Conservation (phyloP, 495 filamentous ascomycete genomes). For the Aspergillus baeticus region DNA sequence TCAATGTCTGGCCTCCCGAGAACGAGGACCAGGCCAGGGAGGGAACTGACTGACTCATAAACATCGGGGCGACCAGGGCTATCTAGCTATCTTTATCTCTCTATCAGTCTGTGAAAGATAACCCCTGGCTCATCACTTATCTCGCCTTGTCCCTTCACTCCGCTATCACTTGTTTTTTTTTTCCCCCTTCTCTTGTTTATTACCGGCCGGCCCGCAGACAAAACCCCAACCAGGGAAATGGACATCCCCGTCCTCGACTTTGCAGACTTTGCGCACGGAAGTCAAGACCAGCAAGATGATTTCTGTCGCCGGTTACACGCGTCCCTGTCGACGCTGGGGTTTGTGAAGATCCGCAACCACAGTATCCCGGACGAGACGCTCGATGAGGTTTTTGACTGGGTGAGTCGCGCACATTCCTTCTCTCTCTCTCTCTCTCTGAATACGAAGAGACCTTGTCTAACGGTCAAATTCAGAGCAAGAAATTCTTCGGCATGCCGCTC, state of each 20-base stretch:
- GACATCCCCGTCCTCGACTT: conserved; percentile 9
- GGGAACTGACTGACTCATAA: no score
- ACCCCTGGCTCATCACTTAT: no score
- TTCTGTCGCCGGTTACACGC: not conserved
- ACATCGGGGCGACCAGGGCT: no score
- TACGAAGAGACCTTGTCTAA: no score
- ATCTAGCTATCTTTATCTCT: no score
- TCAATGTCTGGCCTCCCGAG: not conserved
- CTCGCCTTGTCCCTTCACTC: not conserved
- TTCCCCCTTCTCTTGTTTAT: not conserved
- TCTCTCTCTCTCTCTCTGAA: no score
- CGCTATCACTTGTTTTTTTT: not conserved
- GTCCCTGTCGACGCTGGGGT: conserved; percentile 2
- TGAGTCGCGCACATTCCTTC: conserved; percentile 1
- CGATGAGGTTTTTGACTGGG: conserved; percentile 24
- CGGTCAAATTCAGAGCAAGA: not conserved
- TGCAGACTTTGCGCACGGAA: not conserved
- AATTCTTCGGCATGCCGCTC: conserved; percentile 40
- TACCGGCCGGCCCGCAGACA: not conserved
- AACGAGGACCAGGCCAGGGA: no score
- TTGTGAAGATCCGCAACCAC: conserved; percentile 22
- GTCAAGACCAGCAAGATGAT: not conserved
- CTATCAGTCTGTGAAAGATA: no score
- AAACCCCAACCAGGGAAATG: not conserved
- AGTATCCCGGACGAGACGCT: conserved; percentile 24